These are phyloP conservation scores for Beta corolliflora DNA, from an alignment of 179 eudicot species.

Conservation along the genomic window DNA sequence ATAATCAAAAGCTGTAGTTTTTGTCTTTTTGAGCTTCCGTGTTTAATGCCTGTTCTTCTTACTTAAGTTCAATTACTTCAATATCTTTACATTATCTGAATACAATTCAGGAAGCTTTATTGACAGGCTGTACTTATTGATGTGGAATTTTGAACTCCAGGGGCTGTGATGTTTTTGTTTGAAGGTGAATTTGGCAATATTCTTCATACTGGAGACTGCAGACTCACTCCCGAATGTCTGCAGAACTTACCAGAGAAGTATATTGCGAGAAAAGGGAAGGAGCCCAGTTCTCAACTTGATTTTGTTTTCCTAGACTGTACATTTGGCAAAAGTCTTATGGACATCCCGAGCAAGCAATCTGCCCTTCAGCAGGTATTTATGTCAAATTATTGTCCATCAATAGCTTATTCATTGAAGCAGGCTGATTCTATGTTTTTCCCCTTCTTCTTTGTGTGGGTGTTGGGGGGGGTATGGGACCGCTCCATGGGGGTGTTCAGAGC, in stretches of 20 bases:
- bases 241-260: constrained; percentile 78
- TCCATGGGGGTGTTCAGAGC: background rate
- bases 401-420: constrained; percentile 5
- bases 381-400: background rate
- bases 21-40: background rate
- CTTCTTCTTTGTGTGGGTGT: background rate
- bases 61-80: background rate
- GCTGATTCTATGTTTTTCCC: background rate
- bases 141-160: constrained; percentile 50
- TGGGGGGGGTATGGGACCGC: background rate
- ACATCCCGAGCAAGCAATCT: constrained; percentile 73
- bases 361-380: constrained; percentile 71
- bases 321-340: constrained; percentile 60
- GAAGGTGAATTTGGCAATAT: constrained; percentile 84
- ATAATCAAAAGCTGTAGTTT: background rate
- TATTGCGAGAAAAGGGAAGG: constrained; percentile 48
- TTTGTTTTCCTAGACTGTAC: constrained; percentile 86
- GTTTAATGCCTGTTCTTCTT: background rate
- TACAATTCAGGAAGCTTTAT: constrained; percentile 5
- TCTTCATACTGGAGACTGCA: constrained; percentile 90
- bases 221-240: constrained; percentile 80
- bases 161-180: constrained; percentile 85
- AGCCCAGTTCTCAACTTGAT: constrained; percentile 64
- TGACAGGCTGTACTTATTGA: constrained; percentile 23
- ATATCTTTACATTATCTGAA: background rate